phyloP scores from a whole-genome alignment of 305 asterid genomes.

The Solanum aculeatissimum region DNA sequence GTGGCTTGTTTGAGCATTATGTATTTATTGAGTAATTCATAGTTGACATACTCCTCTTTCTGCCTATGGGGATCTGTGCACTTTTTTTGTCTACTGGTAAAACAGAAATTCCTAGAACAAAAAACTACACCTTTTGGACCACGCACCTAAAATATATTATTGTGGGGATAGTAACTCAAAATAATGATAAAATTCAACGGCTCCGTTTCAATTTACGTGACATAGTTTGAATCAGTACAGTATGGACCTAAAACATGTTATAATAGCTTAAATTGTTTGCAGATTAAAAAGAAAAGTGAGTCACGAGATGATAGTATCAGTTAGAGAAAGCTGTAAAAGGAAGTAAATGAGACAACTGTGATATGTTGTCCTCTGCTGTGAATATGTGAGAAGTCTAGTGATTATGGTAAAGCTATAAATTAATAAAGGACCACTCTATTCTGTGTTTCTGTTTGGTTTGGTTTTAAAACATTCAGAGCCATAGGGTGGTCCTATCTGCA shows the following conservation, averaged over 20 bases:
- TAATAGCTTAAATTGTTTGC: too few species aligned
- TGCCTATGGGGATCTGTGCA: neutral
- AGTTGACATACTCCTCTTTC: neutral
- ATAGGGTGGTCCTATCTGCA: conserved; percentile 19
- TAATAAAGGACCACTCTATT: conserved; percentile 24
- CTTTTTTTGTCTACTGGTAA: neutral
- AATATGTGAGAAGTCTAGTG: conserved; percentile 1
- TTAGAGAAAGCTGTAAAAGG: neutral
- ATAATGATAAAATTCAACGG: neutral
- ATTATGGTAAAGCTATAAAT: neutral
- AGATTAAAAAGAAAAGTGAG: neutral
- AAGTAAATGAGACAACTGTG: conserved; percentile 8
- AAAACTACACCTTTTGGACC: neutral
- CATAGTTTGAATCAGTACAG: neutral
- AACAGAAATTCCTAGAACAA: neutral
- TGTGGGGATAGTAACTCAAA: neutral
- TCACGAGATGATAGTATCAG: neutral
- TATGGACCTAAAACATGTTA: neutral
- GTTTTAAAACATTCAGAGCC: neutral
- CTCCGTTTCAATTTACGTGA: neutral
- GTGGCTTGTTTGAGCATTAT: neutral
- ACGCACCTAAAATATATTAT: neutral
- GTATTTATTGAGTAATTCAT: neutral
- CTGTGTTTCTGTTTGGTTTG: neutral
- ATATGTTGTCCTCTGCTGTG: neutral